Conservation (phyloP, 108 stramenopile species). For the Nitzschia sp. region DNA sequence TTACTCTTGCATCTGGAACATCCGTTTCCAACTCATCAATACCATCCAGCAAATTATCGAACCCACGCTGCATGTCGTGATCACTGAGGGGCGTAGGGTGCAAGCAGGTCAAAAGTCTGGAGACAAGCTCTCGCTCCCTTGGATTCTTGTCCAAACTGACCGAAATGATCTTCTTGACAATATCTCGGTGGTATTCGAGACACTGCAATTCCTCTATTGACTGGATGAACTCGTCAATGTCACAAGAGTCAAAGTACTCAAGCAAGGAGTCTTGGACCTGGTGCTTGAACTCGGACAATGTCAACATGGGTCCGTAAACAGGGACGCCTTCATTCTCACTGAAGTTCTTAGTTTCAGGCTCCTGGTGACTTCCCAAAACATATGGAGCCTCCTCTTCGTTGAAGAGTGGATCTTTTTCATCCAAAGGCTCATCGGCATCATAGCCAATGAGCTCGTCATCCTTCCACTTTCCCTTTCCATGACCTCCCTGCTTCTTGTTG, state of each 20-base stretch:
- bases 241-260: slow-evolving; percentile 78
- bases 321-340: slow-evolving; percentile 39
- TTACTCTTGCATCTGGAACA: slow-evolving; percentile 83
- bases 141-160: slow-evolving; percentile 80
- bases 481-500: slow-evolving; percentile 82
- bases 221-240: slow-evolving; percentile 76
- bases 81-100: slow-evolving; percentile 80
- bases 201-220: slow-evolving; percentile 76
- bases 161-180: slow-evolving; percentile 80
- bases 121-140: slow-evolving; percentile 82
- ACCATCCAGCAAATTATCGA: slow-evolving; percentile 79
- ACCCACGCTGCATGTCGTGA: slow-evolving; percentile 79
- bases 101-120: slow-evolving; percentile 76
- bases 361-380: slow-evolving; percentile 56
- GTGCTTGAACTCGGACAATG: slow-evolving; percentile 82
- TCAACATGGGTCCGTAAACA: slow-evolving; percentile 80
- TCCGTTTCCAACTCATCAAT: slow-evolving; percentile 88
- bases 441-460: slow-evolving; percentile 42
- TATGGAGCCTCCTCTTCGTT: slow-evolving; percentile 65
- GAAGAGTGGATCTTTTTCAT: slow-evolving; percentile 81
- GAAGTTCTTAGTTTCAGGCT: slow-evolving; percentile 42
- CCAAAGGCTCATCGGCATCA: slow-evolving; percentile 40
- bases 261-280: slow-evolving; percentile 58
- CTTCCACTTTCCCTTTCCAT: slow-evolving; percentile 77
- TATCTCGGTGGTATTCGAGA: slow-evolving; percentile 67